Conservation (phyloP, 345 rosid species). For the Eucalyptus cloeziana region DNA sequence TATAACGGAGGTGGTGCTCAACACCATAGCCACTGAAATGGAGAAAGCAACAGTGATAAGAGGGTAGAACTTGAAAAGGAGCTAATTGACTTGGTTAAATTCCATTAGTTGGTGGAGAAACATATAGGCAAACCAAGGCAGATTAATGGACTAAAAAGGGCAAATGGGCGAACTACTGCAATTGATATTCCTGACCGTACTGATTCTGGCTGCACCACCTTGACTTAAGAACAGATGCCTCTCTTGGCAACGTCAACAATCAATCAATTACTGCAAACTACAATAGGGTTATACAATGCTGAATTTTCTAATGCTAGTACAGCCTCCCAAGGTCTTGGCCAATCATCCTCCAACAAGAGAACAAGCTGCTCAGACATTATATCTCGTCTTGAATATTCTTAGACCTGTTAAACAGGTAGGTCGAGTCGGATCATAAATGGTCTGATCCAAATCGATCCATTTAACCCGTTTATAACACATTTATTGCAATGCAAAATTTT, state of each 20-base stretch:
- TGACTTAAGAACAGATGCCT: slow-evolving; percentile 23
- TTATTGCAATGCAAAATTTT: no score
- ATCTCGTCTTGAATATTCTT: slow-evolving; percentile 37
- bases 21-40: slow-evolving; percentile 34
- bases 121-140: slow-evolving; percentile 23
- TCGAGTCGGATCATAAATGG: no score
- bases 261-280: slow-evolving; percentile 34
- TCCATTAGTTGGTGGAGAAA: slow-evolving; percentile 35
- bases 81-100: slow-evolving; percentile 33
- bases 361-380: slow-evolving; percentile 19
- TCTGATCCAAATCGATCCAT: no score
- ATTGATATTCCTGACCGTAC: slow-evolving; percentile 6
- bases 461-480: no score
- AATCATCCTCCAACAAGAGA: slow-evolving; percentile 25
- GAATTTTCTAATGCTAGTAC: slow-evolving; percentile 11
- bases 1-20: slow-evolving; percentile 53
- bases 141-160: slow-evolving; percentile 28
- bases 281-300: slow-evolving; percentile 9
- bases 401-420: no score
- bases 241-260: slow-evolving; percentile 70
- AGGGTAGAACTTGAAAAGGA: slow-evolving; percentile 49
- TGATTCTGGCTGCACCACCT: slow-evolving; percentile 15
- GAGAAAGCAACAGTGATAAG: slow-evolving; percentile 42
- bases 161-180: slow-evolving; percentile 15
- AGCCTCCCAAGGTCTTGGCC: slow-evolving; percentile 39